Percentiles rank a stretch among this genome's conserved stretches.
phyloP scores from a whole-genome alignment of 31 red algal genomes.

The Odonthalia washingtoniensis region DNA sequence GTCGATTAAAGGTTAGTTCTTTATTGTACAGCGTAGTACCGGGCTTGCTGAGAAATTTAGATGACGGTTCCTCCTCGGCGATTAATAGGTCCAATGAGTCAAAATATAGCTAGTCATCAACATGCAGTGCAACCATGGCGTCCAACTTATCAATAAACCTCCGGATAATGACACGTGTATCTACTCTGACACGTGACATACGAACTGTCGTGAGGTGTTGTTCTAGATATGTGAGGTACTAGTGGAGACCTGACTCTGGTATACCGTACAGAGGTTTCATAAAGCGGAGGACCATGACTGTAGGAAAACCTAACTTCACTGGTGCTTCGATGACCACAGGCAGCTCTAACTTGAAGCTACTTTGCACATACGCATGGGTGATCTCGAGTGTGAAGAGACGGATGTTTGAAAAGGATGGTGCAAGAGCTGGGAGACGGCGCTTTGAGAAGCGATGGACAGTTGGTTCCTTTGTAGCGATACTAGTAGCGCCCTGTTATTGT shows the following conservation, averaged over 20 bases:
- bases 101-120: conserved; percentile 40
- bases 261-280: too few relatives aligned
- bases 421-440: conserved; percentile 5
- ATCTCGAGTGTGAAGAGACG: conserved; percentile 18
- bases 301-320: conserved; percentile 17
- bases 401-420: background rate
- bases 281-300: conserved; percentile 23
- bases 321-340: conserved; percentile 19
- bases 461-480: conserved; percentile 25
- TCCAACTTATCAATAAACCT: background rate
- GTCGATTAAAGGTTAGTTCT: too few relatives aligned
- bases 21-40: too few relatives aligned
- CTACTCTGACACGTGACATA: background rate
- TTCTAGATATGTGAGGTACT: conserved; percentile 28
- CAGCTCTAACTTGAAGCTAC: background rate
- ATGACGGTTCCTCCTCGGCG: background rate
- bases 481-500: background rate
- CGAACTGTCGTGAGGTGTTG: conserved; percentile 13
- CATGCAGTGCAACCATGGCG: conserved; percentile 30
- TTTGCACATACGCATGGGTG: conserved; percentile 44
- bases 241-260: conserved; percentile 46
- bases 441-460: conserved; percentile 36
- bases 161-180: conserved; percentile 23
- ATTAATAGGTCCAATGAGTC: conserved; percentile 1
- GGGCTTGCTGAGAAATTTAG: conserved; percentile 40